Base-by-base conservation (phyloP, 164 flowering plant genomes). In the Umbilicus rupestris region DNA sequence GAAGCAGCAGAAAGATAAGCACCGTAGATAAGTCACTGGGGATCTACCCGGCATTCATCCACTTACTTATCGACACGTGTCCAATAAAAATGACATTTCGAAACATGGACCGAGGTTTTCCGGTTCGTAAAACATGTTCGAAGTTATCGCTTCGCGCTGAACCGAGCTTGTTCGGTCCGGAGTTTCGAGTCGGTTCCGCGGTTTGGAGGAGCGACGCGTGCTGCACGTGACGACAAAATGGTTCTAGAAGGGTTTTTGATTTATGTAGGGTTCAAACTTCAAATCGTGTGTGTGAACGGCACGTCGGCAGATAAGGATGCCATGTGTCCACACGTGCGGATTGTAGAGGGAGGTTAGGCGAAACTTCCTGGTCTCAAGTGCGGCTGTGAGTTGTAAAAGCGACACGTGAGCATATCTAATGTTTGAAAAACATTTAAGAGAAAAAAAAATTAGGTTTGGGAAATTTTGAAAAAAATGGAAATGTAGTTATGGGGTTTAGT, bases 11-110 rank as follows among this genome's bases (percentile, higher is more conserved):
- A 37, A 66, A 65, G 77, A 75, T 72, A 71, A 75, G 78, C 74
- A 81, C 75, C 73, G 75, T 68, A 68, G 75, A 77, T 39, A 55
- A 62, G 66, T 20, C 16, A 5, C 8, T 0, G 29, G 75, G 81
- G 73, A 28, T 76, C 75, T 64, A 26, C 42, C 22, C 15, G 15
- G 52, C 44, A 19, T 62, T 7, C 45, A 64, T 49, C 79, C 69
- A 63, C 58, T 75, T 0, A 42, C 0, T 42, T 15, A 0, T 0
- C 9, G 71, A 63, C 84, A 76, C 82, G 82, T 74, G 66, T 10
- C 35, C n/a, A 0, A 4, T 0, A 8, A 1, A n/a, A 2, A 22
- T 64, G 45, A 63, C 5, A 1, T 12, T 12, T 24, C 33, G 5
- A 2, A 12, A 50, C 16, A 46, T 11, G 20, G 44, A 41, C 44